Evolutionary conservation across 257 asterid genomes (phyloP).

Genomic region (Penstemon barbatus): DNA sequence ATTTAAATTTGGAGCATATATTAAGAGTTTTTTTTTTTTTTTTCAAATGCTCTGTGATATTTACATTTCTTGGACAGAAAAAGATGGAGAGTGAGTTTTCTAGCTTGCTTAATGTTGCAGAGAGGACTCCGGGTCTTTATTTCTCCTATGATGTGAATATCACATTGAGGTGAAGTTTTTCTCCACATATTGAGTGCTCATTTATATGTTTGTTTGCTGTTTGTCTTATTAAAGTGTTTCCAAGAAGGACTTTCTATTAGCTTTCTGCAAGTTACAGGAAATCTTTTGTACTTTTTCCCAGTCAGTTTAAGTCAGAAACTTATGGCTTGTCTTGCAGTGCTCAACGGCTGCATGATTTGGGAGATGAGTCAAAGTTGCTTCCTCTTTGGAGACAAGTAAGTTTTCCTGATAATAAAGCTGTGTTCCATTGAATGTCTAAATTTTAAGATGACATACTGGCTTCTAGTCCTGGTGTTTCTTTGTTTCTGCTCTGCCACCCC

Average conservation of each 20-base stretch:
- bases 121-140: conserved; percentile 73
- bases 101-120: conserved; percentile 62
- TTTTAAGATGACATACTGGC: conserved; percentile 14
- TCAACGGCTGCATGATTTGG: conserved; percentile 81
- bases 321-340: conserved; percentile 48
- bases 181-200: not conserved
- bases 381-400: conserved; percentile 99
- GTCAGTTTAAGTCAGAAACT: conserved; percentile 9
- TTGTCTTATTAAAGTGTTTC: conserved; percentile 13
- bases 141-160: conserved; percentile 91
- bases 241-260: not conserved
- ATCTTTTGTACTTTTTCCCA: conserved; percentile 22
- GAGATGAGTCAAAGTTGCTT: conserved; percentile 85
- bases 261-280: too few species aligned
- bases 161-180: conserved; percentile 69
- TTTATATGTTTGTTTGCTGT: conserved; percentile 10
- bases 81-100: conserved; percentile 76
- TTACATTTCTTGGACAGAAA: conserved; percentile 51
- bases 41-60: conserved; percentile 22
- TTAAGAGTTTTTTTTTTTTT: conserved; percentile 11
- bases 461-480: too few species aligned
- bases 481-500: not conserved
- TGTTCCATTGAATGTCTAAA: not conserved
- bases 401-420: not conserved
- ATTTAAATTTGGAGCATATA: conserved; percentile 20